These are phyloP conservation scores for Aspergillus hiratsukae DNA, from an alignment of 2,329 filamentous ascomycete species.

Conservation along the genomic window DNA sequence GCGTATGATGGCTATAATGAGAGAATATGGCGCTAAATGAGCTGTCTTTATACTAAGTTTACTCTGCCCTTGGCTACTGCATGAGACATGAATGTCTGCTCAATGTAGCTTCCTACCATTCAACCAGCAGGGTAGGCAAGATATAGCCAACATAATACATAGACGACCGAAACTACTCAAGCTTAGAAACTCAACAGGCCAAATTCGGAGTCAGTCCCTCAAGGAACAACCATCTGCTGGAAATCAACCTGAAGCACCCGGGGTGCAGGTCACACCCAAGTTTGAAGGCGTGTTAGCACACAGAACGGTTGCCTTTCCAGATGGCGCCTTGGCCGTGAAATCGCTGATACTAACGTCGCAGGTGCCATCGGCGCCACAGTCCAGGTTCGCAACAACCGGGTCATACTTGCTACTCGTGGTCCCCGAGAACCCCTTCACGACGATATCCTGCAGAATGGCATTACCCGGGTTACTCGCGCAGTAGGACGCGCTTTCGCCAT, in stretches of 20 bases:
- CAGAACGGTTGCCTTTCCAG: conserved; percentile 29
- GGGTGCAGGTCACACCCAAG: conserved; percentile 30
- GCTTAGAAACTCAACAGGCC: too few species aligned
- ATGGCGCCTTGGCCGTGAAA: conserved; percentile 33
- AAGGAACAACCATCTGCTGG: neutral
- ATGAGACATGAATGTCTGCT: too few species aligned
- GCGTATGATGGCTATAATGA: neutral
- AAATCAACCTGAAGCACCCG: conserved; percentile 31
- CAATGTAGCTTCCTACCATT: too few species aligned
- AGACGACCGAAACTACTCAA: too few species aligned
- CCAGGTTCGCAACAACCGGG: conserved; percentile 32
- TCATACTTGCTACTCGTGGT: conserved; percentile 37
- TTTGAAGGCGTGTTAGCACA: conserved; percentile 32
- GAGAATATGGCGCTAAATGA: neutral
- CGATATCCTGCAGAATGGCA: conserved; percentile 31
- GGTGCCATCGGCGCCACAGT: conserved; percentile 36
- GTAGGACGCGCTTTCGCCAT: conserved; percentile 33
- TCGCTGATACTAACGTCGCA: conserved; percentile 33
- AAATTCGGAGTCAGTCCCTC: too few species aligned
- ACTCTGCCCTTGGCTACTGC: too few species aligned
- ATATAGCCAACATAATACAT: too few species aligned
- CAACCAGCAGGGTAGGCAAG: too few species aligned
- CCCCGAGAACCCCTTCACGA: conserved; percentile 37
- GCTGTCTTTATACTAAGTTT: too few species aligned
- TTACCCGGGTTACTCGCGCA: conserved; percentile 33